Evolutionary conservation across 768 basidiomycete genomes (phyloP).

Genomic region (Rhodotorula taiwanensis): DNA sequence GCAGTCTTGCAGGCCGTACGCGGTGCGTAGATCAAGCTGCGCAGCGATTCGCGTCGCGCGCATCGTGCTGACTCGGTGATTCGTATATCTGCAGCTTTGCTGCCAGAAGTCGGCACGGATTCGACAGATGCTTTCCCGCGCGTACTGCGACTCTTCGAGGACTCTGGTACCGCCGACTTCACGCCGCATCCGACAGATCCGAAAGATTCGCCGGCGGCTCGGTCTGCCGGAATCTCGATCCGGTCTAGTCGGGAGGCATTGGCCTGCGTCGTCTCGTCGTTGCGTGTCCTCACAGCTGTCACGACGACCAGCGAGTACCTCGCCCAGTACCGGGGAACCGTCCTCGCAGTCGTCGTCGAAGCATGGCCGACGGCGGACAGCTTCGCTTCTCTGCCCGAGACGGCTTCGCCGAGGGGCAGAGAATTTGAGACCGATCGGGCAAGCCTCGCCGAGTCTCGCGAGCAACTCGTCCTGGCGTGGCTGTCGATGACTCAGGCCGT

Average conservation of each 20-base stretch:
- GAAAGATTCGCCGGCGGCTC: no score
- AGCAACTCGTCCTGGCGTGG: neutral
- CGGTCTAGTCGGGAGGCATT: no score
- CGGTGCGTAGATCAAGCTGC: no score
- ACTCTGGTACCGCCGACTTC: no score
- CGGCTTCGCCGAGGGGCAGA: constrained; percentile 13
- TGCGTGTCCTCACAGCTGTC: constrained; percentile 11
- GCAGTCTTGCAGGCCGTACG: constrained; percentile 19
- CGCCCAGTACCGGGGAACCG: constrained; percentile 8
- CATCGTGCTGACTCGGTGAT: no score
- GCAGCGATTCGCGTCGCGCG: no score
- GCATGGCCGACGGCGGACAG: constrained; percentile 16
- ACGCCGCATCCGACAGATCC: no score
- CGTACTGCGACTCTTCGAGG: no score
- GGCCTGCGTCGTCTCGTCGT: constrained; percentile 6
- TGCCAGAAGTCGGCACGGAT: no score
- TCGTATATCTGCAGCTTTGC: no score
- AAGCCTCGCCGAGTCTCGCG: neutral
- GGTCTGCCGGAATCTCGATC: no score
- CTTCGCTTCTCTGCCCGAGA: neutral
- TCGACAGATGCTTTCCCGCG: no score
- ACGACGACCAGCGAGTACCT: constrained; percentile 10
- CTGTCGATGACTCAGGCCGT: neutral
- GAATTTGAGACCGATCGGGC: neutral
- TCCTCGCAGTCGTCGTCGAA: constrained; percentile 12